These are phyloP conservation scores for Adansonia gregorii DNA, from an alignment of 441 rosid species.

Conservation along the genomic window DNA sequence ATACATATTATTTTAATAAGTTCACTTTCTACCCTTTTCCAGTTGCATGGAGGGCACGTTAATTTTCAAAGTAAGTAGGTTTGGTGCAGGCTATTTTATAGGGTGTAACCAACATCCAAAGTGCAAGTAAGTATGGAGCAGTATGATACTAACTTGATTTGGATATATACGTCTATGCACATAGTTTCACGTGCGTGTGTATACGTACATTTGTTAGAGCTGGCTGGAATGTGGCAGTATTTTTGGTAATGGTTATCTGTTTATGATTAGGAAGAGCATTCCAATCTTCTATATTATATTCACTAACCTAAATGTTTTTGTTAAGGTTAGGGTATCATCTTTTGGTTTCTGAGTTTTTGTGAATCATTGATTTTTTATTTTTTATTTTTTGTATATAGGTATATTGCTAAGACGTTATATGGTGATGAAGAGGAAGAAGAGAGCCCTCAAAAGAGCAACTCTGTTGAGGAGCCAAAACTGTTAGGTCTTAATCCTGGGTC, in stretches of 20 bases:
- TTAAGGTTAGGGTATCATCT: conserved; percentile 6
- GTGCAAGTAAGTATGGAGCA: conserved; percentile 81
- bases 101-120: conserved; percentile 91
- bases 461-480: conserved; percentile 77
- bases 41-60: conserved; percentile 91
- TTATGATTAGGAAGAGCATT: conserved; percentile 6
- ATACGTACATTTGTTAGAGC: not conserved
- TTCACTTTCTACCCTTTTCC: conserved; percentile 40
- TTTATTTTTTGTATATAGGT: conserved; percentile 43
- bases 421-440: conserved; percentile 73
- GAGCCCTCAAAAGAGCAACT: conserved; percentile 44
- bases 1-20: not conserved
- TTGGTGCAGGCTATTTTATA: conserved; percentile 88
- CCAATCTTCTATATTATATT: not conserved
- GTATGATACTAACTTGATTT: conserved; percentile 23
- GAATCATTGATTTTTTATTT: conserved; percentile 11
- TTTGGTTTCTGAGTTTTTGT: conserved; percentile 25
- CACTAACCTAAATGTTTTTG: not conserved
- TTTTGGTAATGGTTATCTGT: not conserved
- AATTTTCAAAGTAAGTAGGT: conserved; percentile 85
- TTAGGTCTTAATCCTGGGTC: conserved; percentile 86
- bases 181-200: not conserved
- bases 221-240: not conserved
- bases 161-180: conserved; percentile 4
- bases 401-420: conserved; percentile 79